Evolutionary conservation across 176 grass and related monocot genomes (phyloP), one percentile per base, ranked within the genome.

Genomic region (Triticum urartu): DNA sequence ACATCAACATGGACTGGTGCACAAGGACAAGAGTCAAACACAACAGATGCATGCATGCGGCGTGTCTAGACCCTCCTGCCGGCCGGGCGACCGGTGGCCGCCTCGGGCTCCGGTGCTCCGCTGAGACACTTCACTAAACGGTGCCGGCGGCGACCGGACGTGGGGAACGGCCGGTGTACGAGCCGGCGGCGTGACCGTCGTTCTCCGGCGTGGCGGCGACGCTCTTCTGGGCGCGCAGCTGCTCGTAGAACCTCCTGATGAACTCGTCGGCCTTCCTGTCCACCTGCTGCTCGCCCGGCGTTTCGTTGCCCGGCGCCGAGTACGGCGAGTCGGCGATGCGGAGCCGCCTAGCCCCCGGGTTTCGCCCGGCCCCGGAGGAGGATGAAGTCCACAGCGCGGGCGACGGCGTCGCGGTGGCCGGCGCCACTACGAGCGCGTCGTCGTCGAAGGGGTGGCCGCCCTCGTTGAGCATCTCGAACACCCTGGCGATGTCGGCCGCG

Each of bases 231-330:
- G 87, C 88, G 62, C 93, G 90, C 24, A 94, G 93, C 84, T 94
- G 93, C 82, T 94, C 90, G 90, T 94, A 94, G 82, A 94, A 94
- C 25, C 72, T 82, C 75, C 85, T 70, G 84, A 94, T 94, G 78
- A 94, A 94, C 66, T 90, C 90, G 87, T 94, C 93, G 1, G 93
- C 93, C 15, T 83, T 64, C 77, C 79, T 78, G 83, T 97, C 95
- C 34, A 93, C 93, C 84, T 85, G 91, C 26, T 82, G 43, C 64
- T 45, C 43, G 3, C 45, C 72, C 48, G 67, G 75, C 28, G 76
- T 38, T 40, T 24, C 78, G 50, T 9, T 70, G 32, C 68, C 87
- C 9, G 2, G 65, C 18, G 69, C 20, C 13, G 67, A 65, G 74
- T 83, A 95, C 17, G 93, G 84, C 9, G 88, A 90, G 75, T 91